Conservation (phyloP, 305 asterid species). For the Stenogyne calaminthoides region DNA sequence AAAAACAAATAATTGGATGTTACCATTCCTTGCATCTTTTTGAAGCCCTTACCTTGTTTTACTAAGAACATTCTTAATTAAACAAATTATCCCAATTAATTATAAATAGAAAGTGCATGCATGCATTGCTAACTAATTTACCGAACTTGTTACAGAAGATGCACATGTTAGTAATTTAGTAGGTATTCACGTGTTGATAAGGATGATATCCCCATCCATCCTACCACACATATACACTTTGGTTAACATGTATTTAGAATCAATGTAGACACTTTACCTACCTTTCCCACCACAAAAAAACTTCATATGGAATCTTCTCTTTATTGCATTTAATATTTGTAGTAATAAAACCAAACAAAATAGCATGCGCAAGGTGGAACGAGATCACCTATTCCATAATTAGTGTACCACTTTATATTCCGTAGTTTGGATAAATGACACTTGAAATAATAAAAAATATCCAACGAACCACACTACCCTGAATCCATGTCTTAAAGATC, state of each 20-base stretch:
- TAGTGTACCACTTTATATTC: too few species aligned
- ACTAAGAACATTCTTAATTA: not conserved
- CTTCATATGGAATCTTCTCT: not conserved
- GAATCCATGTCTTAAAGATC: too few species aligned
- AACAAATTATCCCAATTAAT: not conserved
- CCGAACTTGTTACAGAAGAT: not conserved
- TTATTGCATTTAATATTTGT: not conserved
- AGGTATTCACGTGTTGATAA: not conserved
- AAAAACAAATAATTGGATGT: not conserved
- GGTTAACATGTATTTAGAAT: not conserved
- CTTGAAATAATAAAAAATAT: too few species aligned
- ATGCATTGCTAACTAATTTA: not conserved
- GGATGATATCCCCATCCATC: not conserved
- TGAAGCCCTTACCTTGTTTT: too few species aligned
- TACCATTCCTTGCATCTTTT: too few species aligned
- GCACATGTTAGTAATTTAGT: not conserved
- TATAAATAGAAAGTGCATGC: not conserved
- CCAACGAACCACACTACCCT: too few species aligned
- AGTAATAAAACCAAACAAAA: too few species aligned
- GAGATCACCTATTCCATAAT: too few species aligned
- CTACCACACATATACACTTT: not conserved
- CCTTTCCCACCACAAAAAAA: not conserved
- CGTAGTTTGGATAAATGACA: too few species aligned
- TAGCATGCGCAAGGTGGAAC: too few species aligned
- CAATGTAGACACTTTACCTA: slow-evolving; percentile 10